phyloP scores from a whole-genome alignment of 1,139 yeast species.

The Suhomyces bokatorum region DNA sequence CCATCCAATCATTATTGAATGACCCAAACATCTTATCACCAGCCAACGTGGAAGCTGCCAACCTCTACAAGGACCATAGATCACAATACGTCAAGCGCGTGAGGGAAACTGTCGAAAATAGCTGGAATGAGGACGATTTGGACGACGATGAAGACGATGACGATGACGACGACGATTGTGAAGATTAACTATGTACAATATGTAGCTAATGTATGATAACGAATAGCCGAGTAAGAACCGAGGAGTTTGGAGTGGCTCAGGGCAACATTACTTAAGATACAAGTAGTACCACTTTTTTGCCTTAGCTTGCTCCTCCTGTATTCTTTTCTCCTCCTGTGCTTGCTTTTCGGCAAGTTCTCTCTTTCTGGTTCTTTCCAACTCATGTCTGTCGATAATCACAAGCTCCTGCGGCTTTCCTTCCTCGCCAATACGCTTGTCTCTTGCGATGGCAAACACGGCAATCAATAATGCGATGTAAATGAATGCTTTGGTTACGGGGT shows the following conservation, averaged over 20 bases:
- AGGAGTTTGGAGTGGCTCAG: neutral
- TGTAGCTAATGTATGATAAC: conserved; percentile 5
- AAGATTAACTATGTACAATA: conserved; percentile 11
- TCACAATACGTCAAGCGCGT: conserved; percentile 90
- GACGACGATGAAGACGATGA: conserved; percentile 54
- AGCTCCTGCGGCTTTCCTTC: conserved; percentile 48
- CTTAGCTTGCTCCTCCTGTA: conserved; percentile 4
- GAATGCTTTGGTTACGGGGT: conserved; percentile 54
- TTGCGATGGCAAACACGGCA: conserved; percentile 43
- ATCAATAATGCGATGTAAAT: conserved; percentile 48
- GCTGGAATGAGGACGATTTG: conserved; percentile 69
- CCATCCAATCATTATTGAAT: conserved; percentile 80
- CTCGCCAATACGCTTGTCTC: conserved; percentile 53
- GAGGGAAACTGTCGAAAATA: conserved; percentile 87
- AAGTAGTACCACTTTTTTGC: conserved; percentile 44
- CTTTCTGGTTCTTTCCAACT: conserved; percentile 28
- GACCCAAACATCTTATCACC: conserved; percentile 98
- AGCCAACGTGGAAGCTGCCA: conserved; percentile 98
- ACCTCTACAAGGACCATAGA: conserved; percentile 89
- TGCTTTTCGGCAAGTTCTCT: conserved; percentile 15
- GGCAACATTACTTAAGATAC: conserved; percentile 33
- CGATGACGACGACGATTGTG: conserved; percentile 29
- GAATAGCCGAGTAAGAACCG: neutral
- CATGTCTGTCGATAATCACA: conserved; percentile 39
- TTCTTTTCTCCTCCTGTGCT: conserved; percentile 19